phyloP scores from a whole-genome alignment of 768 basidiomycete genomes.

The Suillus clintonianus region DNA sequence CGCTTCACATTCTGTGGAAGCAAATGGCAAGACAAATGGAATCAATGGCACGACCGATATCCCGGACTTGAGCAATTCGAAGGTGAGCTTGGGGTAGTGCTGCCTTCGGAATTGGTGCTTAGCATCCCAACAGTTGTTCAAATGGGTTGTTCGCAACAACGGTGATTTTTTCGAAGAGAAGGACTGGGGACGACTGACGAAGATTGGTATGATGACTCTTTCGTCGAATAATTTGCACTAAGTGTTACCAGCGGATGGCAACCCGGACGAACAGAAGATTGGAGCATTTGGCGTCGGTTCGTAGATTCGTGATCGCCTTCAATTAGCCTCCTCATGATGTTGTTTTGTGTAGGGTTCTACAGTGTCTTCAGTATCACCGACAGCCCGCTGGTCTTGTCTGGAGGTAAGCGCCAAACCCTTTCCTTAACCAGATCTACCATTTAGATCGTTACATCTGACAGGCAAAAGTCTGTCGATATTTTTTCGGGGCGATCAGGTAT shows the following conservation, averaged over 20 bases:
- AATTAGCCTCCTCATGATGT: not conserved
- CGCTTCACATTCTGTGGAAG: conserved; percentile 5
- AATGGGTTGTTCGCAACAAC: conserved; percentile 48
- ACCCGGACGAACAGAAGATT: conserved; percentile 54
- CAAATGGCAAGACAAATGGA: conserved; percentile 1
- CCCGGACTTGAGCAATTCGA: conserved; percentile 5
- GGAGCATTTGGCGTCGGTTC: conserved; percentile 44
- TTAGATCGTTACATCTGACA: not conserved
- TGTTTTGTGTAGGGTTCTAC: conserved; percentile 20
- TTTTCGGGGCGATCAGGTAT: conserved; percentile 12
- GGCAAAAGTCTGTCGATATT: conserved; percentile 5
- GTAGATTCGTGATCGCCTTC: not conserved
- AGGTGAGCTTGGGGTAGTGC: not conserved
- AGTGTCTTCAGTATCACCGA: conserved; percentile 31
- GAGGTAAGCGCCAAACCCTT: conserved; percentile 9
- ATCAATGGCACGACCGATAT: not conserved
- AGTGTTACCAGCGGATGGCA: conserved; percentile 44
- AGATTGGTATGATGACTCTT: conserved; percentile 33
- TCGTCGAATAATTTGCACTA: not conserved
- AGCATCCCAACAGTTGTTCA: conserved; percentile 28
- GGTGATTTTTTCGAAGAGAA: conserved; percentile 46
- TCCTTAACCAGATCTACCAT: not conserved
- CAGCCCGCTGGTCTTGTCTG: conserved; percentile 27
- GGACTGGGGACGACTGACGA: conserved; percentile 51
- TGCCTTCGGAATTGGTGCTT: not conserved